Evolutionary conservation across 1,139 yeast species (phyloP).

Genomic region (Suhomyces terraborum): DNA sequence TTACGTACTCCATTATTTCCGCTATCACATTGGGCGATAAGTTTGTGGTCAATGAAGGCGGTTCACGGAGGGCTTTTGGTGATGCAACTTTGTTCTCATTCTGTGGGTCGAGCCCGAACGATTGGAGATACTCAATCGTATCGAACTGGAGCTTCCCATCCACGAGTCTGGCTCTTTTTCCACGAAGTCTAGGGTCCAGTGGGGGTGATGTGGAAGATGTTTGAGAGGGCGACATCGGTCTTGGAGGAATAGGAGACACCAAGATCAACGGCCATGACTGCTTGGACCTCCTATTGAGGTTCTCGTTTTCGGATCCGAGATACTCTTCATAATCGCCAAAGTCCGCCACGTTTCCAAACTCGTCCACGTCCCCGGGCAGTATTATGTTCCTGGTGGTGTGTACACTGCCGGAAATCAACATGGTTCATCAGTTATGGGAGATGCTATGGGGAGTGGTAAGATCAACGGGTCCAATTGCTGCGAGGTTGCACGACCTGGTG

Average conservation of each 20-base stretch:
- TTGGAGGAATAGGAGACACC: not conserved
- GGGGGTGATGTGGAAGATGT: not conserved
- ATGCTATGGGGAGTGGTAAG: not conserved
- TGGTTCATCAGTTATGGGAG: not conserved
- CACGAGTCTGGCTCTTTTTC: not conserved
- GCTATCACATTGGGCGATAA: conserved; percentile 21
- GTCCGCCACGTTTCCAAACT: not conserved
- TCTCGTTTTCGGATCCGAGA: not conserved
- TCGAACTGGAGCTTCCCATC: not conserved
- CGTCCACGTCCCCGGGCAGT: not conserved
- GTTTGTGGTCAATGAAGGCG: conserved; percentile 10
- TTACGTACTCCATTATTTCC: conserved; percentile 25
- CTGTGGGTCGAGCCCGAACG: not conserved
- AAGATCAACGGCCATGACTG: not conserved
- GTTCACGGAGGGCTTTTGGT: no score
- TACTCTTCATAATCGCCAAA: not conserved
- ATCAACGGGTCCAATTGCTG: not conserved
- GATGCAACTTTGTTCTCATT: not conserved
- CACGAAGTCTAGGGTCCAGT: not conserved
- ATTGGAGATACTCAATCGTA: not conserved
- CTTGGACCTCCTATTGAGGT: not conserved
- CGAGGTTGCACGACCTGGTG: conserved; percentile 5
- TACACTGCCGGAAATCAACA: not conserved
- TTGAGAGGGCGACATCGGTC: not conserved
- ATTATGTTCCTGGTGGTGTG: not conserved